Evolutionary conservation across 257 asterid species (phyloP).

Genomic region (Sherardia arvensis): DNA sequence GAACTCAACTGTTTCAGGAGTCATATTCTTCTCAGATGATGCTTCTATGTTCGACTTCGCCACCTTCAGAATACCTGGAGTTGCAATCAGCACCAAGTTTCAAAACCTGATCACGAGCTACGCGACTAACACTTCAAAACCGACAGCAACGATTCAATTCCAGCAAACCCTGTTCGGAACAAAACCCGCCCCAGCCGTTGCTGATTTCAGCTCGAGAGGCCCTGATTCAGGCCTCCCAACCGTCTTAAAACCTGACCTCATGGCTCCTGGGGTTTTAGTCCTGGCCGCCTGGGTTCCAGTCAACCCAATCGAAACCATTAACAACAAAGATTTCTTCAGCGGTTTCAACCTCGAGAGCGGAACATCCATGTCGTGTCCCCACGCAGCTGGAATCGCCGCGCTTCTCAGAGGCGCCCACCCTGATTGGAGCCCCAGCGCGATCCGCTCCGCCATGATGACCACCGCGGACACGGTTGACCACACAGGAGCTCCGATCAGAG

Average conservation of each 20-base stretch:
- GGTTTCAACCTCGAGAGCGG: background rate
- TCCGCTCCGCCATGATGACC: conserved; percentile 24
- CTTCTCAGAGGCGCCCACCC: conserved; percentile 21
- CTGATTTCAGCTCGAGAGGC: conserved; percentile 14
- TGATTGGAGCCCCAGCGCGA: conserved; percentile 17
- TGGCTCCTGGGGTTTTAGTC: conserved; percentile 15
- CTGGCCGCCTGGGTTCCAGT: conserved; percentile 13
- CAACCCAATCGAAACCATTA: background rate
- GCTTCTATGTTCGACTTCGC: background rate
- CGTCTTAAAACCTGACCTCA: conserved; percentile 10
- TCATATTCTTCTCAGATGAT: conserved; percentile 7
- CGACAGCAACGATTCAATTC: conserved; percentile 6
- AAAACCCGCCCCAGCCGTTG: conserved; percentile 12
- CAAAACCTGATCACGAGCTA: background rate
- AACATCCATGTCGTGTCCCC: conserved; percentile 20
- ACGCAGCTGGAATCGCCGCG: conserved; percentile 19
- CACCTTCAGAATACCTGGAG: background rate
- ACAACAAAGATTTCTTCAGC: background rate
- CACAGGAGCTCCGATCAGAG: conserved; percentile 8
- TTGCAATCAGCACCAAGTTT: conserved; percentile 8
- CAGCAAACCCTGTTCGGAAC: conserved; percentile 2
- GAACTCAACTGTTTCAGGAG: background rate
- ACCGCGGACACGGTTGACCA: conserved; percentile 12
- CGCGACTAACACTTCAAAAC: background rate
- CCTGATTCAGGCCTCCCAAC: conserved; percentile 4